Evolutionary conservation across 2,329 filamentous ascomycete genomes (phyloP).

Genomic region (Microascus cirrosus): DNA sequence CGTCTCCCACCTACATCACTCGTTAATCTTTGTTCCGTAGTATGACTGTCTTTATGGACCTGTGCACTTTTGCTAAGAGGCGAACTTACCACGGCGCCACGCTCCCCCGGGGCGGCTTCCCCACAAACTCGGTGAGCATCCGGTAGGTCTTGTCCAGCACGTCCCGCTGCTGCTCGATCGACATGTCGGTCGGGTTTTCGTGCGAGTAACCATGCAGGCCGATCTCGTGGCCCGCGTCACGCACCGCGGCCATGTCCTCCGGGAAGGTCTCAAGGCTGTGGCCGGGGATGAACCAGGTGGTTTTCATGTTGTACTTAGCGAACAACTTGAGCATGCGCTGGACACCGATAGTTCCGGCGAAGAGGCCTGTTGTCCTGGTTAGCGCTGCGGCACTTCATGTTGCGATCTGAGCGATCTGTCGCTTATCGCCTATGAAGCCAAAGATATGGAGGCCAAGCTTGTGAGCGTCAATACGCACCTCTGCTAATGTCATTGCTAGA

Average conservation of each 20-base stretch:
- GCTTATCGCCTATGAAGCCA: not conserved
- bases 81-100: constrained; percentile 51
- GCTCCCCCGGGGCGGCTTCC: constrained; percentile 60
- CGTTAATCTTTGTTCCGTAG: too few relatives aligned
- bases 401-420: not conserved
- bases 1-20: constrained; percentile 45
- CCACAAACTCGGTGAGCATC: constrained; percentile 55
- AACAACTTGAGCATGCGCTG: constrained; percentile 59
- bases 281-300: constrained; percentile 40
- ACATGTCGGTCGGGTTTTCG: constrained; percentile 64
- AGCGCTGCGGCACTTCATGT: not conserved
- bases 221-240: constrained; percentile 36
- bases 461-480: constrained; percentile 26
- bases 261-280: constrained; percentile 38
- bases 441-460: not conserved
- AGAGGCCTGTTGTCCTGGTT: constrained; percentile 34
- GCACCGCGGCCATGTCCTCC: constrained; percentile 28
- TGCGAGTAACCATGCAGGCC: constrained; percentile 63
- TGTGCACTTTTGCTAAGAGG: too few relatives aligned
- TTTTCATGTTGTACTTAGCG: constrained; percentile 60
- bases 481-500: constrained; percentile 61
- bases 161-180: constrained; percentile 61
- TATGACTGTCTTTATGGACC: too few relatives aligned
- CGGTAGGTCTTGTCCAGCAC: constrained; percentile 65
- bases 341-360: constrained; percentile 56